Evolutionary conservation across 2,329 filamentous ascomycete genomes (phyloP).

Genomic region (Aaosphaeria arxii): DNA sequence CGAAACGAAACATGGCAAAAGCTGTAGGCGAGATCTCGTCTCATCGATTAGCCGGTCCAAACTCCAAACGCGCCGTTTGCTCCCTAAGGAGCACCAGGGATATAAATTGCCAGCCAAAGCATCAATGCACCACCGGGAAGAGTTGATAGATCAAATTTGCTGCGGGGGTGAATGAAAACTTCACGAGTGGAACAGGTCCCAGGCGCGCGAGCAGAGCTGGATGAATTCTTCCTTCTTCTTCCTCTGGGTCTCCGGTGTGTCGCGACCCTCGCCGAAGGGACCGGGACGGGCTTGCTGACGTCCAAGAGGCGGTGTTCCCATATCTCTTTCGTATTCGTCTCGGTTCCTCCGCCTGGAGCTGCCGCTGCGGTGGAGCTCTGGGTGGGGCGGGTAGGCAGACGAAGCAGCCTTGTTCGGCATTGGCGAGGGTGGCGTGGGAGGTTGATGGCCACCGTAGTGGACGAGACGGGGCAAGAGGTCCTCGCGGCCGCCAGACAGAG

Average conservation of each 20-base stretch:
- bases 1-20: constrained; percentile 14
- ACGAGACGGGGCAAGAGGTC: constrained; percentile 91
- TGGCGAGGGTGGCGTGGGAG: constrained; percentile 85
- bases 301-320: constrained; percentile 79
- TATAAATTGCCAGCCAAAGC: constrained; percentile 5
- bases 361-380: constrained; percentile 49
- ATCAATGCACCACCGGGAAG: constrained; percentile 7
- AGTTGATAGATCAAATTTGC: constrained; percentile 1
- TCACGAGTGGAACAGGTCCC: constrained; percentile 94
- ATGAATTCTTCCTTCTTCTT: constrained; percentile 94
- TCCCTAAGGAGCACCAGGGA: constrained; percentile 5
- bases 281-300: constrained; percentile 52
- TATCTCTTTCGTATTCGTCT: constrained; percentile 87
- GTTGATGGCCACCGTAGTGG: constrained; percentile 92
- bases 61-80: constrained; percentile 19
- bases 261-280: constrained; percentile 76
- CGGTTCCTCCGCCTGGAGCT: constrained; percentile 71
- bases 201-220: constrained; percentile 79
- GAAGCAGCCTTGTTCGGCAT: constrained; percentile 48
- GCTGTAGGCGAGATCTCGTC: constrained; percentile 8
- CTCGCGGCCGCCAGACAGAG: constrained; percentile 84
- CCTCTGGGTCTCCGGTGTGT: constrained; percentile 77
- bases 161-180: background rate
- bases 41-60: constrained; percentile 9
- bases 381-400: constrained; percentile 23